A percentile compares a stretch with the other conserved stretches of the same genome.
These are phyloP conservation scores for Dothideomycetes sp. DNA, from an alignment of 2,329 filamentous ascomycete genomes.

Conservation along the genomic window DNA sequence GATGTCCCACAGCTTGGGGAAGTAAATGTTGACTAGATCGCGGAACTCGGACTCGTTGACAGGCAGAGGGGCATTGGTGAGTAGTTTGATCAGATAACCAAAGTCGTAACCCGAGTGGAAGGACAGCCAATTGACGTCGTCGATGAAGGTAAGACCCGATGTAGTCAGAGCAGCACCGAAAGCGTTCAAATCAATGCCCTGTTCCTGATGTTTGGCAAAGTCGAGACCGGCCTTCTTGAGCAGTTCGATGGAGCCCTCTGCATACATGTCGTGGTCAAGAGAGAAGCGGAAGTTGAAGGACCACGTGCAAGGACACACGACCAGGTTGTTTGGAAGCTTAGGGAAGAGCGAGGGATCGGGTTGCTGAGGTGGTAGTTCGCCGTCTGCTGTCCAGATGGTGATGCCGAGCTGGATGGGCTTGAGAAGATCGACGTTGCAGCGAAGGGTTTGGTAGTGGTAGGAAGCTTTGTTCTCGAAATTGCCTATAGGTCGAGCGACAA, in stretches of 20 bases:
- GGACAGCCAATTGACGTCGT: conserved; percentile 89
- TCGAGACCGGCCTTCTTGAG: conserved; percentile 88
- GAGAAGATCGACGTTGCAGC: conserved; percentile 93
- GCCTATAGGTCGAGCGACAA: conserved; percentile 91
- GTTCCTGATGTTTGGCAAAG: conserved; percentile 71
- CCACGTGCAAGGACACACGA: conserved; percentile 82
- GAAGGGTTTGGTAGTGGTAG: conserved; percentile 96
- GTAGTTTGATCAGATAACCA: conserved; percentile 89
- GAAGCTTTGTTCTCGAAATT: conserved; percentile 85
- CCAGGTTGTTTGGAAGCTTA: conserved; percentile 41
- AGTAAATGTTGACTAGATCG: conserved; percentile 80
- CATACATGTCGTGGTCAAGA: conserved; percentile 93
- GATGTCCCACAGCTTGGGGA: conserved; percentile 88
- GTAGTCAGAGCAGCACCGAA: conserved; percentile 87
- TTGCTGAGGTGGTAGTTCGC: conserved; percentile 71
- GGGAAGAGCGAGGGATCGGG: conserved; percentile 42
- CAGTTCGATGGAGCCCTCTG: conserved; percentile 86
- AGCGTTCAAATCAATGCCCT: conserved; percentile 81
- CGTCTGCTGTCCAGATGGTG: conserved; percentile 83
- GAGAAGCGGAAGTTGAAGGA: conserved; percentile 99
- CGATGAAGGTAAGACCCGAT: conserved; percentile 79
- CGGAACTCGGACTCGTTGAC: conserved; percentile 87
- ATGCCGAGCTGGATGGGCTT: conserved; percentile 97
- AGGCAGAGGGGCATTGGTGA: conserved; percentile 73
- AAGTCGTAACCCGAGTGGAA: conserved; percentile 99